Percentiles rank a stretch among this genome's conserved stretches.
Conservation (phyloP, 345 rosid species). For the Dimocarpus longan region DNA sequence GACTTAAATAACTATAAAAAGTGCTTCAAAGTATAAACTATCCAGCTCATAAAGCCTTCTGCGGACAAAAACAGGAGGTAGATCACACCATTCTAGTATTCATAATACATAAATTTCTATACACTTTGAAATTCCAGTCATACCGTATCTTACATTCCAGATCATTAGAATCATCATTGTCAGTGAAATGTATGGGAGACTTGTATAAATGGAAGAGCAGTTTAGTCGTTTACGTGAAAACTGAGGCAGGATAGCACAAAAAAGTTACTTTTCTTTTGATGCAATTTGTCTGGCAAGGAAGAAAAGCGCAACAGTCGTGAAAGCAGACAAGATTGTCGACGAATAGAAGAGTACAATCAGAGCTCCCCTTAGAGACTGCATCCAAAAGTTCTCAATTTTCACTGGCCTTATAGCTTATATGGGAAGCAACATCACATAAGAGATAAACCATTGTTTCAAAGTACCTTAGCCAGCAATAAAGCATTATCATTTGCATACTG, state of each 20-base stretch:
- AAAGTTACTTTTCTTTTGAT: slow-evolving; percentile 54
- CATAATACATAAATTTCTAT: slow-evolving; percentile 1
- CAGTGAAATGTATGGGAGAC: background rate
- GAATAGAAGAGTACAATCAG: slow-evolving; percentile 63
- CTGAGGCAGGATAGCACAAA: slow-evolving; percentile 15
- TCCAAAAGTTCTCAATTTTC: slow-evolving; percentile 18
- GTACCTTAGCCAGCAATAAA: slow-evolving; percentile 72
- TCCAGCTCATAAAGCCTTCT: background rate
- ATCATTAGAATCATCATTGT: background rate
- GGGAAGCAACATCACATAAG: slow-evolving; percentile 4
- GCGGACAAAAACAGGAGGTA: background rate
- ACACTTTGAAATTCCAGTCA: background rate
- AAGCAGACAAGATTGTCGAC: slow-evolving; percentile 64
- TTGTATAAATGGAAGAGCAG: background rate
- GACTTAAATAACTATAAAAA: background rate
- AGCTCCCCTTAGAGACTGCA: slow-evolving; percentile 87
- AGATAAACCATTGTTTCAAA: slow-evolving; percentile 5
- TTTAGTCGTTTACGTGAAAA: slow-evolving; percentile 8
- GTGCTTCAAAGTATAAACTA: background rate
- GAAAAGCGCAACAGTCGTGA: slow-evolving; percentile 63
- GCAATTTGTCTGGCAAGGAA: slow-evolving; percentile 63
- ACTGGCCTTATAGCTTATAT: background rate
- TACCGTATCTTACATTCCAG: slow-evolving; percentile 9
- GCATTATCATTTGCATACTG: slow-evolving; percentile 95
- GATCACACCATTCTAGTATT: background rate